Evolutionary conservation across 1,284 basidiomycete genomes (phyloP).

Genomic region (Trichosporon ovoides): DNA sequence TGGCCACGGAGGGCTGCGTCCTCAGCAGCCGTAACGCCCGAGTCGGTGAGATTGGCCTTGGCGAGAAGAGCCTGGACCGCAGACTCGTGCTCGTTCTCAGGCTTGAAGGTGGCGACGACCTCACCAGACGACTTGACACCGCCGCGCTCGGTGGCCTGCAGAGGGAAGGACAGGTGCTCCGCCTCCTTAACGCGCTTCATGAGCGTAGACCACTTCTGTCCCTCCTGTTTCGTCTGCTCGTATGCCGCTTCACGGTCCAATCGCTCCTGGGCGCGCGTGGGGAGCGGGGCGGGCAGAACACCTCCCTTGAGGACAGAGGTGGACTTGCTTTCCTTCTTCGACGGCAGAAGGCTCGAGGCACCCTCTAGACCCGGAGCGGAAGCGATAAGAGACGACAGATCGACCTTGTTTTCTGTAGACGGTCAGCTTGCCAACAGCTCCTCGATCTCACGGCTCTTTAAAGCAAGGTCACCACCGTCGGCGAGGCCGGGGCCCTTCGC

Average conservation of each 20-base stretch:
- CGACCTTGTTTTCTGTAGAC: slow-evolving; percentile 42
- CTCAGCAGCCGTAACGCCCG: slow-evolving; percentile 70
- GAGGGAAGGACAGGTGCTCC: slow-evolving; percentile 84
- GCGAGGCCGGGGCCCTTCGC: slow-evolving; percentile 37
- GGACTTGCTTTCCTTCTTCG: slow-evolving; percentile 51
- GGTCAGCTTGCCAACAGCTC: slow-evolving; percentile 8
- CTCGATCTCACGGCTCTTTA: slow-evolving; percentile 37
- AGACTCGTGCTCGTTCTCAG: slow-evolving; percentile 70
- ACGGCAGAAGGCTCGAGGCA: slow-evolving; percentile 36
- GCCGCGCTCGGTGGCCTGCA: slow-evolving; percentile 64
- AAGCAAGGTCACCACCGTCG: slow-evolving; percentile 37
- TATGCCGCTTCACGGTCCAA: slow-evolving; percentile 92
- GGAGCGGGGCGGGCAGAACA: slow-evolving; percentile 76
- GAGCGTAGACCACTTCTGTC: slow-evolving; percentile 86
- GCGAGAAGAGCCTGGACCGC: slow-evolving; percentile 70
- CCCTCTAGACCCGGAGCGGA: slow-evolving; percentile 63
- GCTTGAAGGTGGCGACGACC: slow-evolving; percentile 60
- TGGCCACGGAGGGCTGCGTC: slow-evolving; percentile 66
- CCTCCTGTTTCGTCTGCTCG: slow-evolving; percentile 83
- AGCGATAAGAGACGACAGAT: slow-evolving; percentile 52
- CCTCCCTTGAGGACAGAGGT: slow-evolving; percentile 55
- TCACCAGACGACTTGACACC: slow-evolving; percentile 45
- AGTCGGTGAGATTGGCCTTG: slow-evolving; percentile 71
- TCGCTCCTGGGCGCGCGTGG: slow-evolving; percentile 77
- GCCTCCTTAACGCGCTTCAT: slow-evolving; percentile 87